phyloP scores from a whole-genome alignment of 305 asterid genomes.

The Fraxinus greggii region DNA sequence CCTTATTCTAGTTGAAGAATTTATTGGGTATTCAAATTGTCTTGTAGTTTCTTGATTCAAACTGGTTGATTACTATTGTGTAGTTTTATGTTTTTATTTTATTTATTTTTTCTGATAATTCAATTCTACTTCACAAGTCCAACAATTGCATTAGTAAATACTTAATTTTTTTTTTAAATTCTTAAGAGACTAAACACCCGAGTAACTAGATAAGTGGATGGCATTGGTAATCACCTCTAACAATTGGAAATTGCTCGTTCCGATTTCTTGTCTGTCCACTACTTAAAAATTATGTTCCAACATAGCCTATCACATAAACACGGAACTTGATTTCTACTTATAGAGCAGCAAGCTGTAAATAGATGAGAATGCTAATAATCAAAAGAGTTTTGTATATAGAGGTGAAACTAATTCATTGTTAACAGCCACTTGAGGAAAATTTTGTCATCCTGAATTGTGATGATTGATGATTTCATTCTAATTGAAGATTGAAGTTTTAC shows the following conservation, averaged over 20 bases:
- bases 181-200: background rate
- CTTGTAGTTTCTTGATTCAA: background rate
- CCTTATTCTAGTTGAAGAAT: background rate
- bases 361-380: background rate
- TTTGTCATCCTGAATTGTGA: background rate
- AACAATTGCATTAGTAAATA: background rate
- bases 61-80: background rate
- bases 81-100: background rate
- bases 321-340: background rate
- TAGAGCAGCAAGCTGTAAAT: background rate
- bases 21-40: background rate
- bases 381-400: background rate
- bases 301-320: background rate
- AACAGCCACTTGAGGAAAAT: background rate
- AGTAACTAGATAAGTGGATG: background rate
- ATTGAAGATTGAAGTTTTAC: background rate
- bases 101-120: background rate
- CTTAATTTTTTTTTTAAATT: background rate
- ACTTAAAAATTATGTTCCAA: background rate
- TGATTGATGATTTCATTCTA: background rate
- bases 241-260: background rate
- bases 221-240: background rate
- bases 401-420: background rate
- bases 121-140: background rate
- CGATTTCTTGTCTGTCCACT: background rate